Evolutionary conservation across 257 asterid species (phyloP).

Genomic region (Petunia secreta): DNA sequence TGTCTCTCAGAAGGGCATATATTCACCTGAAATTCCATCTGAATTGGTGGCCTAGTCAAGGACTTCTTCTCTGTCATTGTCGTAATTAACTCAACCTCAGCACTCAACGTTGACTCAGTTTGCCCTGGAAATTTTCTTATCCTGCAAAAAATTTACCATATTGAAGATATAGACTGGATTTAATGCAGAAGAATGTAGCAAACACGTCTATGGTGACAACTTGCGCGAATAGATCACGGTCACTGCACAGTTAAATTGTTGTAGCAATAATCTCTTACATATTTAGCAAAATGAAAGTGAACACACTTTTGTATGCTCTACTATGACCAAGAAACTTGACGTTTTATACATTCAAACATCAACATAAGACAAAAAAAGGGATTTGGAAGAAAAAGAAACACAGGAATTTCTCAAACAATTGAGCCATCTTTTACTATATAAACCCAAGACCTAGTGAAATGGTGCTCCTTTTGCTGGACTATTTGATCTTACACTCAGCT

Average conservation of each 20-base stretch:
- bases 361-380: not conserved
- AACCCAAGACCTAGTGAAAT: conserved; percentile 1
- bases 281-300: not conserved
- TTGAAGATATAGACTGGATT: not conserved
- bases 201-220: not conserved
- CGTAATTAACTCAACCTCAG: conserved; percentile 95
- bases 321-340: not conserved
- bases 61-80: conserved; percentile 96
- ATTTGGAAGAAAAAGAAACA: not conserved
- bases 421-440: not conserved
- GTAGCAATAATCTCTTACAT: not conserved
- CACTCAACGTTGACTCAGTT: conserved; percentile 98
- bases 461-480: not conserved
- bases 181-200: conserved; percentile 14
- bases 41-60: conserved; percentile 98
- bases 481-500: not conserved
- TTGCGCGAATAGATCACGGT: not conserved
- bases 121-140: conserved; percentile 98
- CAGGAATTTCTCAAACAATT: not conserved
- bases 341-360: not conserved
- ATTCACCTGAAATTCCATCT: conserved; percentile 98
- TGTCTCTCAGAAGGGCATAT: conserved; percentile 5
- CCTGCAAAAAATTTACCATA: conserved; percentile 48
- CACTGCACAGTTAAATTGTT: not conserved
- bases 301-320: not conserved